Conservation (phyloP, 768 basidiomycete species). For the Crepidotus variabilis region DNA sequence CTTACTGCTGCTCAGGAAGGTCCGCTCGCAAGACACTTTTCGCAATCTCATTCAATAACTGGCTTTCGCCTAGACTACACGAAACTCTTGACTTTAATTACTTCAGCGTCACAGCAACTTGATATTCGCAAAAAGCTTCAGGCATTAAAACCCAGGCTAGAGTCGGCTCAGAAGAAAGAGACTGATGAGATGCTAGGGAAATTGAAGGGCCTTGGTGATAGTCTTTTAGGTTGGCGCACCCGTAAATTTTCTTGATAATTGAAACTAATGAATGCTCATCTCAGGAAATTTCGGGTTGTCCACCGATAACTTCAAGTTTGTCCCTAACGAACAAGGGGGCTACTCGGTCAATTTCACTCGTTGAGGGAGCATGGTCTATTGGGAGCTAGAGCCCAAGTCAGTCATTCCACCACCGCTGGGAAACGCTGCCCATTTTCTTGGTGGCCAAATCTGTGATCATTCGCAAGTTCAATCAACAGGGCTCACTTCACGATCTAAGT, state of each 20-base stretch:
- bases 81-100: conserved; percentile 60
- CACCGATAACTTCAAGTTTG: conserved; percentile 96
- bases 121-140: conserved; percentile 48
- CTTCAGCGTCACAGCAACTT: conserved; percentile 41
- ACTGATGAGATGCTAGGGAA: conserved; percentile 91
- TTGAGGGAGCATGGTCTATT: conserved; percentile 23
- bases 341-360: conserved; percentile 87
- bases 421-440: conserved; percentile 33
- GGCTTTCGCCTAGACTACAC: conserved; percentile 61
- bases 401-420: conserved; percentile 38
- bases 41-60: too few relatives aligned
- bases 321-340: conserved; percentile 91
- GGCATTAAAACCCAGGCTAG: conserved; percentile 61
- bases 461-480: conserved; percentile 1
- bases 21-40: conserved; percentile 20
- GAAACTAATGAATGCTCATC: neutral
- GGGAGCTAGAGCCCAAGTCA: conserved; percentile 25
- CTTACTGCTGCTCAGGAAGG: conserved; percentile 84
- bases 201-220: conserved; percentile 90
- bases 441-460: conserved; percentile 39
- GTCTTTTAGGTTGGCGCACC: conserved; percentile 62
- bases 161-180: conserved; percentile 79
- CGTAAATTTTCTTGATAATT: neutral
- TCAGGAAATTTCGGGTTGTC: conserved; percentile 90
- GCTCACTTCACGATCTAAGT: neutral